phyloP scores from a whole-genome alignment of 768 basidiomycete species.

The Leccinum broughii region DNA sequence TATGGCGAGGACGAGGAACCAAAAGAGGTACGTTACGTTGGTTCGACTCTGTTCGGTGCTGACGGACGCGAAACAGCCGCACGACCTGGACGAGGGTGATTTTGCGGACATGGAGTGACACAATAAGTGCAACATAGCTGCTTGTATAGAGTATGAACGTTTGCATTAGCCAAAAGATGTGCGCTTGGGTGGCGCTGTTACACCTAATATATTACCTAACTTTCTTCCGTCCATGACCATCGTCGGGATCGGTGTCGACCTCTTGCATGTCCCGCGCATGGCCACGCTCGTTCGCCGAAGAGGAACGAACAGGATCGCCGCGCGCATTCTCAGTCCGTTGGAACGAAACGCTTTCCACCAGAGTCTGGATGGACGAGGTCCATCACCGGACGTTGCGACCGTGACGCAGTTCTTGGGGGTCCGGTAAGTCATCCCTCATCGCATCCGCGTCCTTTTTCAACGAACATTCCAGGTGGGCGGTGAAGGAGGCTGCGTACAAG shows the following conservation, averaged over 20 bases:
- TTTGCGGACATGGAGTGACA: conserved; percentile 72
- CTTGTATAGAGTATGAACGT: neutral
- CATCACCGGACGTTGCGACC: conserved; percentile 13
- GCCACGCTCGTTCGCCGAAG: conserved; percentile 51
- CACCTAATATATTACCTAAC: too few relatives aligned
- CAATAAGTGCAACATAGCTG: too few relatives aligned
- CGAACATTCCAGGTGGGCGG: conserved; percentile 58
- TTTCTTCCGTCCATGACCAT: conserved; percentile 47
- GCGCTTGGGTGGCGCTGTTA: neutral
- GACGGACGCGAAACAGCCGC: conserved; percentile 55
- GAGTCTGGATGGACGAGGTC: conserved; percentile 12
- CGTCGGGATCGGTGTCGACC: conserved; percentile 75
- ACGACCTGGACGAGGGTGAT: conserved; percentile 91
- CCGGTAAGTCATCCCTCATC: conserved; percentile 44
- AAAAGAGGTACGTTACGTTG: conserved; percentile 65
- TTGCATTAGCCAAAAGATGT: neutral
- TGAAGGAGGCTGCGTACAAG: conserved; percentile 88
- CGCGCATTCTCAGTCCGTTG: conserved; percentile 58
- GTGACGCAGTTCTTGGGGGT: conserved; percentile 60
- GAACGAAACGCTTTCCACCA: conserved; percentile 41
- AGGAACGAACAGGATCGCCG: conserved; percentile 47
- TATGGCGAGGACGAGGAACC: conserved; percentile 99
- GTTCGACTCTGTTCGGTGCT: conserved; percentile 3
- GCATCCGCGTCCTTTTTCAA: neutral
- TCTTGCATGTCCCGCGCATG: conserved; percentile 71